Conservation (phyloP, 106 monocot genomes). For the Platanthera zijinensis region DNA sequence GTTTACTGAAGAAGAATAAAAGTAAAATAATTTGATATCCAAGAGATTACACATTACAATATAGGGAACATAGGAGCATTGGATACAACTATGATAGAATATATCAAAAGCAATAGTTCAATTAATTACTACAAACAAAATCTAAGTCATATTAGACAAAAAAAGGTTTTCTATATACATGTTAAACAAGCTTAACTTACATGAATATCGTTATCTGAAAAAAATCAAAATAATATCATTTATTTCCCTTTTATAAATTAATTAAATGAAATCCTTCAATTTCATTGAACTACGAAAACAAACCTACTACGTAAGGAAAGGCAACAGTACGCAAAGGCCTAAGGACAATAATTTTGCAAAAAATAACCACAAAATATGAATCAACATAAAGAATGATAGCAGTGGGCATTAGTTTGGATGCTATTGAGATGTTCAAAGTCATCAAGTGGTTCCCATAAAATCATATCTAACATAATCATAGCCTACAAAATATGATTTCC, state of each 20-base stretch:
- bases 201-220: neutral
- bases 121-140: neutral
- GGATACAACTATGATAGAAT: neutral
- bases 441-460: neutral
- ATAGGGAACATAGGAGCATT: neutral
- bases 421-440: neutral
- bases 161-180: neutral
- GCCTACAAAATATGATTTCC: neutral
- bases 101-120: neutral
- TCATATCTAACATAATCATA: neutral
- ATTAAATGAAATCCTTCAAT: neutral
- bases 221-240: no score
- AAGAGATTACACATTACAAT: neutral
- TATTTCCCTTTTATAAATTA: neutral
- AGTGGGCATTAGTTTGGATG: neutral
- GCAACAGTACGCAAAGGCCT: neutral
- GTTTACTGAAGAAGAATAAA: slow-evolving; percentile 24
- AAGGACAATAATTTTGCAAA: neutral
- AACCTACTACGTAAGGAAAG: neutral
- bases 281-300: neutral
- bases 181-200: neutral
- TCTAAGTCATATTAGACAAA: neutral
- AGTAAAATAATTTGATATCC: neutral
- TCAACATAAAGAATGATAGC: neutral
- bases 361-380: neutral